Conservation (phyloP, 2,329 filamentous ascomycete species). For the Trichoderma sp. region DNA sequence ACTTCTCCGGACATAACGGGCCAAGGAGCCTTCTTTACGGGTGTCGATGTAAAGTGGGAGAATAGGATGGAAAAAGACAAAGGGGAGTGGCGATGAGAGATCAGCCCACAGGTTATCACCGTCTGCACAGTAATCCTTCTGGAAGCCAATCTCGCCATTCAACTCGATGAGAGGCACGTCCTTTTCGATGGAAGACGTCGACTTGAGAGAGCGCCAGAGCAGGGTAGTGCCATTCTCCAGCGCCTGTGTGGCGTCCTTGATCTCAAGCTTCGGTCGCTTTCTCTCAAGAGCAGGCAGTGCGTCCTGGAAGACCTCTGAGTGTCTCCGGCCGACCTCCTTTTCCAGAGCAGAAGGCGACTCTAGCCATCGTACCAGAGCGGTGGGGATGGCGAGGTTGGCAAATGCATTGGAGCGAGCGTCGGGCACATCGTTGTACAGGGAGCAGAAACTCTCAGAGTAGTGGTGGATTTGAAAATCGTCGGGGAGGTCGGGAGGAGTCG, state of each 20-base stretch:
- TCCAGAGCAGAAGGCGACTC: slow-evolving; percentile 68
- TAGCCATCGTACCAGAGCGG: slow-evolving; percentile 75
- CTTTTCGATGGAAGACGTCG: slow-evolving; percentile 52
- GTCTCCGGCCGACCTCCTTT: slow-evolving; percentile 63
- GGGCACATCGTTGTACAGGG: slow-evolving; percentile 64
- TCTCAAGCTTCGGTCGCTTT: slow-evolving; percentile 43
- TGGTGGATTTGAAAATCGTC: slow-evolving; percentile 64
- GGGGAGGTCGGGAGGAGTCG: slow-evolving; percentile 65
- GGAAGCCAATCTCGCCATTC: slow-evolving; percentile 72
- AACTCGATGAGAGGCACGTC: slow-evolving; percentile 65
- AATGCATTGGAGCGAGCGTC: slow-evolving; percentile 73
- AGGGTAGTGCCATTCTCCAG: slow-evolving; percentile 43
- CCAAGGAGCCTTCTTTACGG: slow-evolving; percentile 76
- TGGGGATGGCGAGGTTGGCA: slow-evolving; percentile 71
- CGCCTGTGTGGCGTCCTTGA: slow-evolving; percentile 48
- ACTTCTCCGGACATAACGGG: slow-evolving; percentile 88
- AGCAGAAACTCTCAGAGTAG: slow-evolving; percentile 73
- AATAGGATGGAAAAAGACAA: slow-evolving; percentile 83
- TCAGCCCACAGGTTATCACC: slow-evolving; percentile 67
- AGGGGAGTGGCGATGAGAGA: slow-evolving; percentile 63
- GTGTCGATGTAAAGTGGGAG: slow-evolving; percentile 94
- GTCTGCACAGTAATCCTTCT: slow-evolving; percentile 69
- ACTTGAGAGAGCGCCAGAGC: slow-evolving; percentile 66
- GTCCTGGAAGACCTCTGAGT: slow-evolving; percentile 65
- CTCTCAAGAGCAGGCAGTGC: slow-evolving; percentile 45